Evolutionary conservation across 2,329 filamentous ascomycete genomes (phyloP).

Genomic region (Mycogone perniciosa): DNA sequence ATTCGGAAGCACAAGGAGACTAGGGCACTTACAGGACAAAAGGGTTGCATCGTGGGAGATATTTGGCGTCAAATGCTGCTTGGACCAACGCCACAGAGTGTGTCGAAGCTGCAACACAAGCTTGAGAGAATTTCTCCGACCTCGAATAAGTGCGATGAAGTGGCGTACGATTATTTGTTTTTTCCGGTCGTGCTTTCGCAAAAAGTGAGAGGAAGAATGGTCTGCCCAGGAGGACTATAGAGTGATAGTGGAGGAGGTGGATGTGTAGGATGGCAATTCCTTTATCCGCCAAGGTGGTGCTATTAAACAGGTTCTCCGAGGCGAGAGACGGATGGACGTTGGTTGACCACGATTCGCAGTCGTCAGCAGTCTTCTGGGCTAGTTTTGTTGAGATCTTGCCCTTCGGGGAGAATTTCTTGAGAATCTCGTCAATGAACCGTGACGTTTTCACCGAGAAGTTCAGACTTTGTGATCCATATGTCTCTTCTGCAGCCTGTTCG

Average conservation of each 20-base stretch:
- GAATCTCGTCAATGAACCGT: conserved; percentile 50
- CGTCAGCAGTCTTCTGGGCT: conserved; percentile 48
- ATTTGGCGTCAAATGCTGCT: conserved; percentile 35
- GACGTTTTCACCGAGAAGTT: conserved; percentile 52
- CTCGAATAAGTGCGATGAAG: conserved; percentile 17
- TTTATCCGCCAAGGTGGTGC: conserved; percentile 26
- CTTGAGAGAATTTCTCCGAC: conserved; percentile 43
- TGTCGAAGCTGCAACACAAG: conserved; percentile 45
- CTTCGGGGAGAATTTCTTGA: conserved; percentile 54
- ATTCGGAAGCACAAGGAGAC: background rate
- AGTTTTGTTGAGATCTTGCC: conserved; percentile 51
- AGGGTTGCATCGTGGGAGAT: conserved; percentile 47
- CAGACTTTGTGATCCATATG: conserved; percentile 30
- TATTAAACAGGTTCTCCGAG: conserved; percentile 26
- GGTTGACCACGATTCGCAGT: conserved; percentile 15
- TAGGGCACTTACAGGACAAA: conserved; percentile 47
- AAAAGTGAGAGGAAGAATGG: conserved; percentile 58
- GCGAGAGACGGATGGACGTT: conserved; percentile 42
- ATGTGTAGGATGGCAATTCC: conserved; percentile 56
- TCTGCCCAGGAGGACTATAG: conserved; percentile 55
- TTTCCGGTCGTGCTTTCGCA: conserved; percentile 29
- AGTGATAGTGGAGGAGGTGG: conserved; percentile 56
- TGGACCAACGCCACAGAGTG: conserved; percentile 44
- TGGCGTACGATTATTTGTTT: background rate
- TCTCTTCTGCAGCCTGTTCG: conserved; percentile 6